A percentile compares a stretch with the other conserved stretches of the same genome.
These are phyloP conservation scores for Talaromyces proteolyticus DNA, from an alignment of 495 filamentous ascomycete species.

Conservation along the genomic window DNA sequence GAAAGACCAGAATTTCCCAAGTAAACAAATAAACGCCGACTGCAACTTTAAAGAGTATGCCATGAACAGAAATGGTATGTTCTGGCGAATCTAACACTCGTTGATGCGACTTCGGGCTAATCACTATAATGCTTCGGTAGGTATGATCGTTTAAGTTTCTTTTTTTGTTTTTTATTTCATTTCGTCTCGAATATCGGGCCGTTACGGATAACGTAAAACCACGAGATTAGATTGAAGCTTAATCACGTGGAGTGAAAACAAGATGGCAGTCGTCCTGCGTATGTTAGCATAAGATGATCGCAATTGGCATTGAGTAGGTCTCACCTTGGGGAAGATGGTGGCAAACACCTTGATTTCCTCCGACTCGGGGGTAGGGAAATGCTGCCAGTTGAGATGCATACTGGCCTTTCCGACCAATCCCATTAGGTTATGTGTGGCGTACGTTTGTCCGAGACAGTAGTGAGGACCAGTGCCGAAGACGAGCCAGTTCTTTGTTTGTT, in stretches of 20 bases:
- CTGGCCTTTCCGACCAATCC: slow-evolving; percentile 94
- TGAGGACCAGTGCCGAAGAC: slow-evolving; percentile 96
- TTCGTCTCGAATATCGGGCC: background rate
- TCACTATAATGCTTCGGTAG: background rate
- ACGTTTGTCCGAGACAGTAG: slow-evolving; percentile 94
- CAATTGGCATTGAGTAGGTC: slow-evolving; percentile 21
- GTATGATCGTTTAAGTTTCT: background rate
- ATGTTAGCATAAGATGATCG: slow-evolving; percentile 5
- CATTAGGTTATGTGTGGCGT: slow-evolving; percentile 85
- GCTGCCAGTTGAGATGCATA: slow-evolving; percentile 84
- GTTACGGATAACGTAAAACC: no score
- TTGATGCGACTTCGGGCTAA: background rate
- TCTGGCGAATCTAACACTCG: background rate
- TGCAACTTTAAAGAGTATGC: no score
- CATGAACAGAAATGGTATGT: background rate
- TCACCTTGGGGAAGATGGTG: slow-evolving; percentile 93
- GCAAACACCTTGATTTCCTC: slow-evolving; percentile 99
- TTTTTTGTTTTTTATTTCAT: background rate
- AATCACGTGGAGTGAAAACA: slow-evolving; percentile 39
- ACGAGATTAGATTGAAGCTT: background rate
- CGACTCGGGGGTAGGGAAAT: slow-evolving; percentile 69
- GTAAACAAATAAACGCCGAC: no score
- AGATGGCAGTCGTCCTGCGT: slow-evolving; percentile 50
- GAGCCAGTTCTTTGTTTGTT: slow-evolving; percentile 92
- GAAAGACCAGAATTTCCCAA: no score